Conservation (phyloP, 1,139 yeast species). For the Meyerozyma sp. region DNA sequence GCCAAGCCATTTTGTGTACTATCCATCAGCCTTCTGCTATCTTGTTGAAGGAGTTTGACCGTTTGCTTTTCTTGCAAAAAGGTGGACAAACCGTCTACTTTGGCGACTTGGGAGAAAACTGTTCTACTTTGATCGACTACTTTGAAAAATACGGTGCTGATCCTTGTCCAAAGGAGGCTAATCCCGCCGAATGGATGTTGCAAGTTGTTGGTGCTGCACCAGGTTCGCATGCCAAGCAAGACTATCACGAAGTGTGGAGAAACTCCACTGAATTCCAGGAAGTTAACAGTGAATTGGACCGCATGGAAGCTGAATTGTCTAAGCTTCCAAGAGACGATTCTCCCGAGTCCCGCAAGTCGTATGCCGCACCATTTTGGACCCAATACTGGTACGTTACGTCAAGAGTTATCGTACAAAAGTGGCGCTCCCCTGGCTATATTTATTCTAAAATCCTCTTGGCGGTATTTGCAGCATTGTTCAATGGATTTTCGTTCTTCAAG, state of each 20-base stretch:
- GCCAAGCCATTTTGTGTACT: slow-evolving; percentile 80
- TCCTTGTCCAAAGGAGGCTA: slow-evolving; percentile 51
- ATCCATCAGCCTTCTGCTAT: slow-evolving; percentile 83
- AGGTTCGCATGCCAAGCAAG: slow-evolving; percentile 60
- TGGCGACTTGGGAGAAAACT: slow-evolving; percentile 70
- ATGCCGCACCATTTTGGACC: slow-evolving; percentile 40
- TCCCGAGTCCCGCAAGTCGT: slow-evolving; percentile 28
- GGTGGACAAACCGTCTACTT: slow-evolving; percentile 81
- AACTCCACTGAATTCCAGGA: slow-evolving; percentile 49
- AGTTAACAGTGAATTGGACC: slow-evolving; percentile 34
- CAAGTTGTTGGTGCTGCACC: slow-evolving; percentile 81
- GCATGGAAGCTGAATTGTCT: slow-evolving; percentile 42
- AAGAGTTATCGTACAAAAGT: slow-evolving; percentile 59
- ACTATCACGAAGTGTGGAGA: slow-evolving; percentile 64
- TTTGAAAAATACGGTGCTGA: slow-evolving; percentile 69
- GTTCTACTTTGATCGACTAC: slow-evolving; percentile 55
- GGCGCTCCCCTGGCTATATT: slow-evolving; percentile 72
- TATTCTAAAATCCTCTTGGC: slow-evolving; percentile 61
- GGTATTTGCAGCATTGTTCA: slow-evolving; percentile 50
- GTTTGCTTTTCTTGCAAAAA: slow-evolving; percentile 61
- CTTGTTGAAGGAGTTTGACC: slow-evolving; percentile 70
- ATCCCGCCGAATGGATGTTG: slow-evolving; percentile 84
- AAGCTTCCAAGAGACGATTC: slow-evolving; percentile 29
- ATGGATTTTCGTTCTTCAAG: slow-evolving; percentile 71
- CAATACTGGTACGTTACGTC: slow-evolving; percentile 50